Conservation (phyloP, 176 grass and related monocot genomes). For the Microstegium vimineum region DNA sequence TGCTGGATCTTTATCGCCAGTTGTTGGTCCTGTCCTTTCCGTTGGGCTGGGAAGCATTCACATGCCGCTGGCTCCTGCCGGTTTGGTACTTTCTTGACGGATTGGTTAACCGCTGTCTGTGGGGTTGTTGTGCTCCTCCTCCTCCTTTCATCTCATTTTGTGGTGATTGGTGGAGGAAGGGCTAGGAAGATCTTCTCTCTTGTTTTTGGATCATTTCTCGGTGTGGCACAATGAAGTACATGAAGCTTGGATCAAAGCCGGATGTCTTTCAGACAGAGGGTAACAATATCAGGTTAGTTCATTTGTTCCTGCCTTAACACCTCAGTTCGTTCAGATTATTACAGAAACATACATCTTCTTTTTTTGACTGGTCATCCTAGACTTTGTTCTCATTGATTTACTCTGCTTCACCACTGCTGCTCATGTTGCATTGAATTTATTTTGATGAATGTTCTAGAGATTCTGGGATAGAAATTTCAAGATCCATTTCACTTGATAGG, state of each 20-base stretch:
- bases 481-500: conserved; percentile 32
- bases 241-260: conserved; percentile 98
- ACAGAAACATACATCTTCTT: not conserved
- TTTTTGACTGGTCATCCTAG: not conserved
- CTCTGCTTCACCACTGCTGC: not conserved
- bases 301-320: conserved; percentile 12
- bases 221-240: conserved; percentile 80
- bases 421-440: not conserved
- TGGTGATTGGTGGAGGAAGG: conserved; percentile 28
- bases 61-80: conserved; percentile 24
- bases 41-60: conserved; percentile 36
- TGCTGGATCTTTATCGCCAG: conserved; percentile 45
- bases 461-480: conserved; percentile 20
- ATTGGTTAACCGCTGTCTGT: conserved; percentile 44
- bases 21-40: conserved; percentile 44
- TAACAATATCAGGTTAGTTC: conserved; percentile 63
- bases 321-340: conserved; percentile 5
- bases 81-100: conserved; percentile 53
- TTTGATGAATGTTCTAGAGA: not conserved
- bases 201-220: conserved; percentile 14
- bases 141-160: conserved; percentile 18
- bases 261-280: conserved; percentile 89
- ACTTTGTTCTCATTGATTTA: conserved; percentile 20
- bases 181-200: not conserved
- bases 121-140: conserved; percentile 47